Conservation (phyloP, 2,329 filamentous ascomycete genomes). For the Claviceps monticola region DNA sequence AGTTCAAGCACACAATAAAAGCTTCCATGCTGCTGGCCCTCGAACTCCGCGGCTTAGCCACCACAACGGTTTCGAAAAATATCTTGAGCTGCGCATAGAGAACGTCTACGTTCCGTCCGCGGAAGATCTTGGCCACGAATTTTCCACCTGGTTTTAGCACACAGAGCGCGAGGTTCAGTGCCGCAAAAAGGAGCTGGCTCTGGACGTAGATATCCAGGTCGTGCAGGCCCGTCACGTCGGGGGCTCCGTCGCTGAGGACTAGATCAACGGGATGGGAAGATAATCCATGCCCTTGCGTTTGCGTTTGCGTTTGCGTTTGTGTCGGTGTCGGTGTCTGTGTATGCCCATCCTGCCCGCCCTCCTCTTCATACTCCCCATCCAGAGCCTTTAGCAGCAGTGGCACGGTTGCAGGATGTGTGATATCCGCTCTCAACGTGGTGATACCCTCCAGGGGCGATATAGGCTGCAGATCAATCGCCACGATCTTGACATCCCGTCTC, state of each 20-base stretch:
- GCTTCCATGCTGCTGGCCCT: conserved; percentile 94
- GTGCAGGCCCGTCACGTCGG: conserved; percentile 91
- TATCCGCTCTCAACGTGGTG: conserved; percentile 83
- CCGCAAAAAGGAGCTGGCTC: conserved; percentile 85
- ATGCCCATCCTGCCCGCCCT: conserved; percentile 12
- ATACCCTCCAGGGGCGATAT: conserved; percentile 92
- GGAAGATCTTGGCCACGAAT: conserved; percentile 96
- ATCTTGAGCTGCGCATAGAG: conserved; percentile 88
- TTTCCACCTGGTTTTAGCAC: conserved; percentile 86
- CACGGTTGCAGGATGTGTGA: conserved; percentile 91
- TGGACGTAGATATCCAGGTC: conserved; percentile 98
- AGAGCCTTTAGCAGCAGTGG: conserved; percentile 76
- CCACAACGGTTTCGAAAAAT: conserved; percentile 72
- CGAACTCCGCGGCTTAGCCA: conserved; percentile 87
- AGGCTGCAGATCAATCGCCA: conserved; percentile 88
- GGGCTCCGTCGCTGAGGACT: conserved; percentile 88
- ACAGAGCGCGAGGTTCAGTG: conserved; percentile 83
- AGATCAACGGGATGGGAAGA: conserved; percentile 74
- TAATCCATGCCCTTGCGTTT: neutral
- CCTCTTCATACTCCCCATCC: conserved; percentile 51
- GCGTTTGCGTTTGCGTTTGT: neutral
- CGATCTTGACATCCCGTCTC: conserved; percentile 72
- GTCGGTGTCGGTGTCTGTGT: conserved; percentile 22
- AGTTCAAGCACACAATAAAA: conserved; percentile 89
- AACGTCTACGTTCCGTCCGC: conserved; percentile 87